These are phyloP conservation scores for Entophlyctis luteolus DNA, from an alignment of 192 early-diverging fungal genomes.

Conservation along the genomic window DNA sequence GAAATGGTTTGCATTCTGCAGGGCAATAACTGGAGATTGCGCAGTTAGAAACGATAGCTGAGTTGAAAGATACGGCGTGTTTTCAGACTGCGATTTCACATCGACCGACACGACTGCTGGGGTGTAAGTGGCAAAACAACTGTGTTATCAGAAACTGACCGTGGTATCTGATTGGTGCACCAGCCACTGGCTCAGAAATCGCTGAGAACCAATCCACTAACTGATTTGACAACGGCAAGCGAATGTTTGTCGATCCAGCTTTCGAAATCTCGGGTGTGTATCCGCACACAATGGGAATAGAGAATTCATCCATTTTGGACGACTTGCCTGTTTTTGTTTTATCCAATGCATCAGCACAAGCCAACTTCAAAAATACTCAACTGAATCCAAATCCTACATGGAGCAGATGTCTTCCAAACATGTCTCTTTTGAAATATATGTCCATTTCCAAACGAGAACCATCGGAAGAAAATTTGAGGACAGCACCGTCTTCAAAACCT, in stretches of 20 bases:
- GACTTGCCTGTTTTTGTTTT: not conserved
- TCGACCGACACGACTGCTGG: conserved; percentile 4
- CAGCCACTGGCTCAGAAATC: not conserved
- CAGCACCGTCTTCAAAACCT: conserved; percentile 13
- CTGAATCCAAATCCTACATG: conserved; percentile 7
- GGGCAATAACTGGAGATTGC: not conserved
- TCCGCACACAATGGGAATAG: not conserved
- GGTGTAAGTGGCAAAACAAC: not conserved
- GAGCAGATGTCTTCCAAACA: not conserved
- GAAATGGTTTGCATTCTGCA: not conserved
- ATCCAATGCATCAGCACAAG: not conserved
- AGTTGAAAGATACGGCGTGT: conserved; percentile 1
- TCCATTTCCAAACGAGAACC: conserved; percentile 22
- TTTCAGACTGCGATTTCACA: not conserved
- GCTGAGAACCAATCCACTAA: not conserved
- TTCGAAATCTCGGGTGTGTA: conserved; percentile 1
- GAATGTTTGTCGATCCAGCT: not conserved
- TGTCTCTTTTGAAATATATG: conserved; percentile 1
- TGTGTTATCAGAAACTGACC: not conserved
- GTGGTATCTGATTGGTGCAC: conserved; percentile 1
- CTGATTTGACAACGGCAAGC: not conserved
- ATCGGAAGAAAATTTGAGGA: conserved; percentile 11
- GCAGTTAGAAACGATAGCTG: conserved; percentile 4
- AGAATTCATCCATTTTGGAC: conserved; percentile 11
- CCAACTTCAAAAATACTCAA: not conserved